These are phyloP conservation scores for Zhuliangozyma parablackwelliae DNA, from an alignment of 1,139 yeast species.

Conservation along the genomic window DNA sequence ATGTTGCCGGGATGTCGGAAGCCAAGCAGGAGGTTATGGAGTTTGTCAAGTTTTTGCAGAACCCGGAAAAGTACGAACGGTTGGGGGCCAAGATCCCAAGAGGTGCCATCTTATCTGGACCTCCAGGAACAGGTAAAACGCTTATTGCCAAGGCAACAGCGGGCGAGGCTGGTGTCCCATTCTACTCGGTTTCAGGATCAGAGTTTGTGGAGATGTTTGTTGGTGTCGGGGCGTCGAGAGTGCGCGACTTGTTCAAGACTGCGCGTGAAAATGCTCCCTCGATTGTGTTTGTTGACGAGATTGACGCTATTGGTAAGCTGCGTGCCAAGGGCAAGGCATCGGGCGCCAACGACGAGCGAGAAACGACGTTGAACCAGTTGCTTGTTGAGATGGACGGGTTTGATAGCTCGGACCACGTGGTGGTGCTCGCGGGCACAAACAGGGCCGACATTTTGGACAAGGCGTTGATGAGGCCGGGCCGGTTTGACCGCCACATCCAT, in stretches of 20 bases:
- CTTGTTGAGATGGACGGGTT: constrained; percentile 99
- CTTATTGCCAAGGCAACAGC: constrained; percentile 97
- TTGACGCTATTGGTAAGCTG: constrained; percentile 96
- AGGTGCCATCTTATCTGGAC: constrained; percentile 95
- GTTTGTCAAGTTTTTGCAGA: constrained; percentile 85
- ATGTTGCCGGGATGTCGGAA: constrained; percentile 96
- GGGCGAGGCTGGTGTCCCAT: constrained; percentile 98
- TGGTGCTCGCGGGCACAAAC: constrained; percentile 95
- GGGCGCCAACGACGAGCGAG: constrained; percentile 94
- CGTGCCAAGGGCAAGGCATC: constrained; percentile 80
- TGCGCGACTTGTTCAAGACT: constrained; percentile 86
- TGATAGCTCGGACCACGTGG: constrained; percentile 84
- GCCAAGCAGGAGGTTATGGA: constrained; percentile 99
- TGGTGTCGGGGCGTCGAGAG: constrained; percentile 98
- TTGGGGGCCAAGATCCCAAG: constrained; percentile 96
- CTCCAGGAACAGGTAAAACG: constrained; percentile 99
- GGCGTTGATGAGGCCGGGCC: constrained; percentile 93
- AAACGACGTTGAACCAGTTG: constrained; percentile 89
- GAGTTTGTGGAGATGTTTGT: constrained; percentile 98
- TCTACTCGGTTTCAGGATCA: constrained; percentile 93
- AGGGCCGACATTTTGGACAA: constrained; percentile 89
- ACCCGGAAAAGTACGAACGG: constrained; percentile 83
- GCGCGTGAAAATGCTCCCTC: constrained; percentile 94
- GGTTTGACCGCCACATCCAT: constrained; percentile 90
- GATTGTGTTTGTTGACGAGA: constrained; percentile 92